phyloP scores from a whole-genome alignment of 371 early-diverging fungal genomes.

The Nematocida ironsii region DNA sequence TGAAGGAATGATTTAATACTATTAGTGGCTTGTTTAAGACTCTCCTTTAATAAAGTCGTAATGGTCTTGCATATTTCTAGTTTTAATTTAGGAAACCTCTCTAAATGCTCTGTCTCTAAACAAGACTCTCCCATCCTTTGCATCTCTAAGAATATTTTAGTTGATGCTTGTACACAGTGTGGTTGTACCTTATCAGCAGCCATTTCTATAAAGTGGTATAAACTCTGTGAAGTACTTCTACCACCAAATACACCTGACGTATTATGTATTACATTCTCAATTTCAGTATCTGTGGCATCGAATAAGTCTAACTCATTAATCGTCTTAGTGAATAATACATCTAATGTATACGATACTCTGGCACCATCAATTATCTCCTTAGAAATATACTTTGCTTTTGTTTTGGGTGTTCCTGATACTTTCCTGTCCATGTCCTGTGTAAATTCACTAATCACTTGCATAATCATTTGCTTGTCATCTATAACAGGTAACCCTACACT shows the following conservation, averaged over 20 bases:
- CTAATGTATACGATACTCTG: constrained; percentile 91
- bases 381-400: constrained; percentile 81
- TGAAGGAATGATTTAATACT: constrained; percentile 77
- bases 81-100: constrained; percentile 77
- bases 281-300: constrained; percentile 90
- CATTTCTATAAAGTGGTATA: constrained; percentile 90
- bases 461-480: constrained; percentile 55
- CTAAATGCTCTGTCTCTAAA: constrained; percentile 71
- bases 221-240: constrained; percentile 86
- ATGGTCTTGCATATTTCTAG: constrained; percentile 75
- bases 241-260: constrained; percentile 75
- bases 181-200: constrained; percentile 78
- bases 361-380: constrained; percentile 95
- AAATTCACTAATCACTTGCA: constrained; percentile 77
- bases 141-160: constrained; percentile 80
- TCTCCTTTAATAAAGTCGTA: constrained; percentile 77
- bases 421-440: constrained; percentile 64
- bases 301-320: constrained; percentile 86
- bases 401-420: constrained; percentile 77
- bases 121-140: constrained; percentile 72
- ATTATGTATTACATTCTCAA: constrained; percentile 91
- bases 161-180: constrained; percentile 78
- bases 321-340: constrained; percentile 85
- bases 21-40: constrained; percentile 72
- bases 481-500: constrained; percentile 70